Evolutionary conservation across 805 yeast genomes (phyloP).

Genomic region (Ascoidea tarda): DNA sequence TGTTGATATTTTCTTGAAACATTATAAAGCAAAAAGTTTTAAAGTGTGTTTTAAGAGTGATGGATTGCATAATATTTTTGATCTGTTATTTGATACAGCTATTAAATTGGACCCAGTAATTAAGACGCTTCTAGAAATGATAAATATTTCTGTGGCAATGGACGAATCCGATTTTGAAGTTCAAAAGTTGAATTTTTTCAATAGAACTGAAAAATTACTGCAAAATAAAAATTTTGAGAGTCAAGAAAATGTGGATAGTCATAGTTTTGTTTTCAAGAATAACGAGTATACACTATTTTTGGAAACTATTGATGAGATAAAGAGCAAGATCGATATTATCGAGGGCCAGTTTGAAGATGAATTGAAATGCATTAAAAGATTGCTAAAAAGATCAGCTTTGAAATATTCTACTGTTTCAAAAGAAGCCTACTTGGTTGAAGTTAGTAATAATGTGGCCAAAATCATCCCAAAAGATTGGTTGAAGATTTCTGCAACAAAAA

Average conservation of each 20-base stretch:
- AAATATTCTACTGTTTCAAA: slow-evolving; percentile 41
- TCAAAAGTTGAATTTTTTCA: slow-evolving; percentile 30
- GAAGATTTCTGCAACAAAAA: slow-evolving; percentile 53
- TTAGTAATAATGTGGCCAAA: slow-evolving; percentile 42
- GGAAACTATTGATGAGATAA: slow-evolving; percentile 10
- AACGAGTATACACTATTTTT: neutral
- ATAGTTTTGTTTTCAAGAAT: too few relatives aligned
- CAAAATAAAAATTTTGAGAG: slow-evolving; percentile 23
- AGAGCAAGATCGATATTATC: slow-evolving; percentile 24
- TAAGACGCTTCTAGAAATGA: slow-evolving; percentile 27
- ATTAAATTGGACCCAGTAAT: slow-evolving; percentile 19
- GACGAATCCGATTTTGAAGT: slow-evolving; percentile 32
- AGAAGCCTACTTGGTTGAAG: slow-evolving; percentile 66
- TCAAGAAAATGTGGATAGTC: too few relatives aligned
- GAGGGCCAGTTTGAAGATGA: slow-evolving; percentile 38
- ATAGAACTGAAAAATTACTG: slow-evolving; percentile 20
- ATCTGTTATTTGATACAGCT: slow-evolving; percentile 16
- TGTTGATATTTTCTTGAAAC: slow-evolving; percentile 16
- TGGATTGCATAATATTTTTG: neutral
- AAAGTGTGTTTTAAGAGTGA: neutral
- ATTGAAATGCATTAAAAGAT: slow-evolving; percentile 27
- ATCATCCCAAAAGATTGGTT: slow-evolving; percentile 65
- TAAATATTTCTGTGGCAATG: slow-evolving; percentile 31
- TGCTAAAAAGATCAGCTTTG: slow-evolving; percentile 42
- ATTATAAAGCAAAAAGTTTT: neutral